These are phyloP conservation scores for Blastocystis sp. DNA, from an alignment of 352 stramenopile genomes.

Conservation along the genomic window DNA sequence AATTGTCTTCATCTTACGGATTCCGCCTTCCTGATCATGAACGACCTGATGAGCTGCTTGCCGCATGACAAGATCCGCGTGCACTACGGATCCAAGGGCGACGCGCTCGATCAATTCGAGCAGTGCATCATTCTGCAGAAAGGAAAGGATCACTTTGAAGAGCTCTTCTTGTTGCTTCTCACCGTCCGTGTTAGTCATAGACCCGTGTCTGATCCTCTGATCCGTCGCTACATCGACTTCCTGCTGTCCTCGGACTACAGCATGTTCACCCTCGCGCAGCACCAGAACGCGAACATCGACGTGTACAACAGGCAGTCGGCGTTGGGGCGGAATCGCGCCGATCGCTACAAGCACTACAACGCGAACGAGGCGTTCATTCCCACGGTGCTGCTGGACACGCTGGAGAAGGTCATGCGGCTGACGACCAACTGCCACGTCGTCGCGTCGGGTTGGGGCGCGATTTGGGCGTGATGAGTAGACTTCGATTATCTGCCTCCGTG, in stretches of 20 bases:
- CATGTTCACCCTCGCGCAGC: constrained; percentile 32
- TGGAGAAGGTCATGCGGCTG: background rate
- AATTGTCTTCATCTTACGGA: constrained; percentile 32
- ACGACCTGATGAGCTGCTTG: constrained; percentile 29
- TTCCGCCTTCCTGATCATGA: constrained; percentile 35
- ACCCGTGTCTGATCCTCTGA: constrained; percentile 40
- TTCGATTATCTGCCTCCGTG: constrained; percentile 61
- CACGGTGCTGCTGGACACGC: background rate
- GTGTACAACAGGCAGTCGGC: constrained; percentile 45
- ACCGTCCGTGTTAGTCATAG: background rate
- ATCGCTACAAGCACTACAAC: constrained; percentile 47
- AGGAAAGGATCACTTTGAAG: background rate
- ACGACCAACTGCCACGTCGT: constrained; percentile 37
- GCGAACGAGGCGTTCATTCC: constrained; percentile 45
- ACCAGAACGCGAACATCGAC: constrained; percentile 47
- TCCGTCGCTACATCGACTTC: constrained; percentile 26
- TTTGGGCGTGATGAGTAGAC: background rate
- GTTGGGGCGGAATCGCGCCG: constrained; percentile 9
- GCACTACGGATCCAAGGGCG: constrained; percentile 24
- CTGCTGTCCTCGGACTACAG: background rate
- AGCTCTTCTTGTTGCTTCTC: constrained; percentile 9
- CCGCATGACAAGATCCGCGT: constrained; percentile 59
- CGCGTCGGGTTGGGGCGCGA: background rate
- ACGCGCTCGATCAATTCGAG: constrained; percentile 19
- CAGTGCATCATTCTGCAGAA: constrained; percentile 5